Evolutionary conservation across 1,284 basidiomycete genomes (phyloP).

Genomic region (Phlebopus sp.): DNA sequence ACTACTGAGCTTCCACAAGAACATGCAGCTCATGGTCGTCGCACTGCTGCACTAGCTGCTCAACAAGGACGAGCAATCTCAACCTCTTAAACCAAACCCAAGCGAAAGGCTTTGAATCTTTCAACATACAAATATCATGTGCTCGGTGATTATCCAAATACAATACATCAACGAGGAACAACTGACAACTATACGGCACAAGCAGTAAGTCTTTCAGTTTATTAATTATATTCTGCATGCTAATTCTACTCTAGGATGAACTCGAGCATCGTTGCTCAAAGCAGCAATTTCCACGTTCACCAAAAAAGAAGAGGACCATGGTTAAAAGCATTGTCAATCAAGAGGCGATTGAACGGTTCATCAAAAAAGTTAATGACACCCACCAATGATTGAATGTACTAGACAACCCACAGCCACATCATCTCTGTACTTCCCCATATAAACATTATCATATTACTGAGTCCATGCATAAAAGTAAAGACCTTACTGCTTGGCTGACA

Average conservation of each 20-base stretch:
- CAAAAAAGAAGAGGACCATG: neutral
- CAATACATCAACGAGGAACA: conserved; percentile 30
- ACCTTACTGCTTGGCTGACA: conserved; percentile 1
- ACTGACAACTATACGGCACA: conserved; percentile 35
- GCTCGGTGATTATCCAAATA: conserved; percentile 29
- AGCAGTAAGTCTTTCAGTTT: conserved; percentile 17
- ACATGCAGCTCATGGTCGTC: neutral
- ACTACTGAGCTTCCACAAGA: conserved; percentile 7
- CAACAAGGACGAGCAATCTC: neutral
- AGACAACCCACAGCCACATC: neutral
- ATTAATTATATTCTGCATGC: neutral
- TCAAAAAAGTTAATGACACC: neutral
- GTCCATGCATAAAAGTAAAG: neutral
- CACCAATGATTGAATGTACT: neutral
- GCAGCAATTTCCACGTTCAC: neutral
- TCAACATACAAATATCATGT: conserved; percentile 33
- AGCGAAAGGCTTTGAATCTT: conserved; percentile 21
- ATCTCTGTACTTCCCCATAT: conserved; percentile 1
- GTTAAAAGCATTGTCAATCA: neutral
- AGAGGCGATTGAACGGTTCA: conserved; percentile 2
- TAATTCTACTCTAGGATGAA: conserved; percentile 2
- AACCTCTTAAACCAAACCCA: neutral
- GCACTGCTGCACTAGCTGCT: neutral
- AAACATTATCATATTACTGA: conserved; percentile 5
- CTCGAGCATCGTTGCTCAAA: conserved; percentile 3